Conservation (phyloP, 164 flowering plant genomes). For the Chloranthus sessilifolius region DNA sequence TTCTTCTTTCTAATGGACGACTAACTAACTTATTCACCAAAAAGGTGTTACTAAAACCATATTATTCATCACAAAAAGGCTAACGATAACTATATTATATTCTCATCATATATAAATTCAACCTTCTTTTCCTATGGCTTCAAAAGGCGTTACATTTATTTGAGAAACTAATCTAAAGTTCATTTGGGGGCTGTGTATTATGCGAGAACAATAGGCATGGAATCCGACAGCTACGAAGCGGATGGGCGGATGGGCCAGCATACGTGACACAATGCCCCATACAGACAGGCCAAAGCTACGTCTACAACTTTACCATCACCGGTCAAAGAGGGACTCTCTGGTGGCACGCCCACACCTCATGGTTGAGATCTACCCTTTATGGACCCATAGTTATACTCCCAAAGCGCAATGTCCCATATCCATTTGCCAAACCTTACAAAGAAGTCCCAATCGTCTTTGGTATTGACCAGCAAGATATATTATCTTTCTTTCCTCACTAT, state of each 20-base stretch:
- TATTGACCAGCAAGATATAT: neutral
- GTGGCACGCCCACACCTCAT: constrained; percentile 3
- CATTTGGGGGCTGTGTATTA: no score
- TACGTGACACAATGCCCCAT: constrained; percentile 5
- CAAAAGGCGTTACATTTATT: no score
- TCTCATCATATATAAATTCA: no score
- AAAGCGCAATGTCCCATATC: neutral
- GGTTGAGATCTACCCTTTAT: neutral
- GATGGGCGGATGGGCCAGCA: constrained; percentile 6
- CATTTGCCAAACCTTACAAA: neutral
- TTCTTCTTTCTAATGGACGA: no score
- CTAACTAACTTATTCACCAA: no score
- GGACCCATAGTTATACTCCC: constrained; percentile 3
- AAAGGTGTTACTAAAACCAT: no score
- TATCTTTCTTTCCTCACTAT: no score
- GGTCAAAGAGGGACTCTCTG: constrained; percentile 1
- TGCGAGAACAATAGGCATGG: constrained; percentile 3
- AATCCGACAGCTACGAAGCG: neutral
- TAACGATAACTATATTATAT: no score
- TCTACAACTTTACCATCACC: neutral
- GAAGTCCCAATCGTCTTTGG: neutral
- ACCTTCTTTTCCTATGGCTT: no score
- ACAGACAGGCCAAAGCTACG: constrained; percentile 1
- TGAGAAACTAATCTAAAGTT: no score
- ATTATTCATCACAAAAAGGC: no score